phyloP scores from a whole-genome alignment of 805 yeast species.

The Jamesozyma gamospora region DNA sequence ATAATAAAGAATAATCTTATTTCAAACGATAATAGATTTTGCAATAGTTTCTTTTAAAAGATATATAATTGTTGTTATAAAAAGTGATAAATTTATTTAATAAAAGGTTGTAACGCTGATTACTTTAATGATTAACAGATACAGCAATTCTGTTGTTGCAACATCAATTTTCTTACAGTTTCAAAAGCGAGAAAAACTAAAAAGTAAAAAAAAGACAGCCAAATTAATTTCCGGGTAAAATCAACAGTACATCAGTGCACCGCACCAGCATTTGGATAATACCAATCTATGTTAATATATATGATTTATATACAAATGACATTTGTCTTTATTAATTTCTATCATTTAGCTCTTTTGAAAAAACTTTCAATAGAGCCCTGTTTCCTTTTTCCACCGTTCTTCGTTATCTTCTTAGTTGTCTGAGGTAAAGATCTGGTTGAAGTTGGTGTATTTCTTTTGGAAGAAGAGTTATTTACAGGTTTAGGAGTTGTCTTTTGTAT shows the following conservation, averaged over 20 bases:
- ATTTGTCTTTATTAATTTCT: not conserved
- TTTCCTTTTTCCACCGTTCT: constrained; percentile 12
- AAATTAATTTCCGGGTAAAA: not conserved
- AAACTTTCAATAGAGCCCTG: constrained; percentile 28
- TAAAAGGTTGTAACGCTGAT: too few relatives aligned
- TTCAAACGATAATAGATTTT: too few relatives aligned
- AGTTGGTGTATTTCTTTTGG: not conserved
- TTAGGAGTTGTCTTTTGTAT: constrained; percentile 1
- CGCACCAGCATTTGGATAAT: not conserved
- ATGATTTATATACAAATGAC: too few relatives aligned
- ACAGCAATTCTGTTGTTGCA: not conserved
- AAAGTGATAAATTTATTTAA: too few relatives aligned
- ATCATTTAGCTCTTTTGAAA: constrained; percentile 16
- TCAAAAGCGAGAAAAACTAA: not conserved
- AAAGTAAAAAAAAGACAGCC: not conserved
- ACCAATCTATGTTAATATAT: too few relatives aligned
- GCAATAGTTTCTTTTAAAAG: too few relatives aligned
- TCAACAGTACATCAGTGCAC: not conserved
- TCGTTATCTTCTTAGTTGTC: too few relatives aligned
- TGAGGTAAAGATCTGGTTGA: too few relatives aligned
- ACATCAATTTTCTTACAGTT: not conserved
- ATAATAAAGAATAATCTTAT: too few relatives aligned
- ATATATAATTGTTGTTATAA: too few relatives aligned
- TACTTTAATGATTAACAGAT: not conserved
- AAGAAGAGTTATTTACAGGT: not conserved